These are phyloP conservation scores for Agroathelia rolfsii DNA, from an alignment of 1,284 basidiomycete species.

Conservation along the genomic window DNA sequence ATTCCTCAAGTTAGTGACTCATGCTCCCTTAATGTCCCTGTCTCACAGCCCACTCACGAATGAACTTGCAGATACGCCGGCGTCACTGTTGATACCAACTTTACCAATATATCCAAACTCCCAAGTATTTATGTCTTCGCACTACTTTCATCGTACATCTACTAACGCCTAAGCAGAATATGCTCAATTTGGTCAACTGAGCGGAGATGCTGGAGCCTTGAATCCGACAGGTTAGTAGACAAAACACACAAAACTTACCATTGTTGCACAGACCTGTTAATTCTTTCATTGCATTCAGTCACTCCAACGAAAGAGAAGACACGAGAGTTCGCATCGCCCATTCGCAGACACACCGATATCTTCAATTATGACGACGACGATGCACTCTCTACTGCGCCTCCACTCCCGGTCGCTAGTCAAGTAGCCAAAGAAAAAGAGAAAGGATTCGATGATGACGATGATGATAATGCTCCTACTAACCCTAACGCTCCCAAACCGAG, in stretches of 20 bases:
- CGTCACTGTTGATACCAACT: conserved; percentile 63
- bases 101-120: conserved; percentile 58
- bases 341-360: conserved; percentile 35
- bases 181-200: conserved; percentile 52
- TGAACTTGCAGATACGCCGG: conserved; percentile 44
- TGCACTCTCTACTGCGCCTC: conserved; percentile 19
- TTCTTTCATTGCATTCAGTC: too few relatives aligned
- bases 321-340: too few relatives aligned
- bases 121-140: conserved; percentile 38
- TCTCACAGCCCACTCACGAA: conserved; percentile 10
- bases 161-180: conserved; percentile 31
- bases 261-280: too few relatives aligned
- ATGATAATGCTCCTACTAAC: too few relatives aligned
- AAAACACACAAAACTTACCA: too few relatives aligned
- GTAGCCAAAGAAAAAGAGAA: too few relatives aligned
- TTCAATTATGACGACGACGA: conserved; percentile 30
- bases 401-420: too few relatives aligned
- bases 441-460: too few relatives aligned
- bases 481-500: conserved; percentile 32
- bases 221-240: too few relatives aligned
- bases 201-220: too few relatives aligned
- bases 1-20: conserved; percentile 63
- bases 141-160: not conserved
- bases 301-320: too few relatives aligned
- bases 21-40: conserved; percentile 5